Evolutionary conservation across 164 flowering plant genomes (phyloP).

Genomic region (Piper betle): DNA sequence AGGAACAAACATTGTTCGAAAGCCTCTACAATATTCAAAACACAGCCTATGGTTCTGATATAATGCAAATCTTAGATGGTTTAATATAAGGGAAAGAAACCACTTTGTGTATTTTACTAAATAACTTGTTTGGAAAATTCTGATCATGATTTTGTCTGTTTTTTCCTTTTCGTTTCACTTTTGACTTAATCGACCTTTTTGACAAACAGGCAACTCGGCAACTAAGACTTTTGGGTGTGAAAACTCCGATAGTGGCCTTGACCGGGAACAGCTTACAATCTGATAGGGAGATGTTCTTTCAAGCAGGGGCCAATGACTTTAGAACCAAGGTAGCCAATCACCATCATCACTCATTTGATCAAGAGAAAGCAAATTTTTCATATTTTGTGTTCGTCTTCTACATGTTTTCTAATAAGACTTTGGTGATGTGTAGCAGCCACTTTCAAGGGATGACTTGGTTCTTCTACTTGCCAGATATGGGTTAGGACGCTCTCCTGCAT

Average conservation of each 20-base stretch:
- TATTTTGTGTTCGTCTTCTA: too few species aligned
- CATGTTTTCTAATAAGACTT: neutral
- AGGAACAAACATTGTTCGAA: too few species aligned
- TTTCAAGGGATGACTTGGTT: slow-evolving; percentile 5
- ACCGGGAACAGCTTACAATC: slow-evolving; percentile 12
- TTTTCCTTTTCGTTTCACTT: too few species aligned
- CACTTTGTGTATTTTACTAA: too few species aligned
- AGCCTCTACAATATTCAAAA: too few species aligned
- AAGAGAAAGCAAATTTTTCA: too few species aligned
- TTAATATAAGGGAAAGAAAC: too few species aligned
- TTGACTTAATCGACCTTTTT: neutral
- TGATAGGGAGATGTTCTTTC: slow-evolving; percentile 10
- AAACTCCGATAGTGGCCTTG: slow-evolving; percentile 11
- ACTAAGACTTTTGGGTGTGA: slow-evolving; percentile 8
- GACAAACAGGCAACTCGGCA: slow-evolving; percentile 8
- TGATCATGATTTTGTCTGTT: too few species aligned
- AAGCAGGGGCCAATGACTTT: slow-evolving; percentile 11
- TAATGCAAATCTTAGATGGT: too few species aligned
- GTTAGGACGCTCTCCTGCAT: neutral
- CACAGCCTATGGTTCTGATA: too few species aligned
- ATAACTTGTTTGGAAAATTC: too few species aligned
- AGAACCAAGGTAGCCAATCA: slow-evolving; percentile 4
- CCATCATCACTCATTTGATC: too few species aligned
- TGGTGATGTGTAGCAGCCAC: slow-evolving; percentile 3
- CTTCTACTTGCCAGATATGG: slow-evolving; percentile 7